A percentile compares a stretch with the other conserved stretches of the same genome.
Conservation (phyloP, 208 protist species). For the Entamoeba moshkovskii region DNA sequence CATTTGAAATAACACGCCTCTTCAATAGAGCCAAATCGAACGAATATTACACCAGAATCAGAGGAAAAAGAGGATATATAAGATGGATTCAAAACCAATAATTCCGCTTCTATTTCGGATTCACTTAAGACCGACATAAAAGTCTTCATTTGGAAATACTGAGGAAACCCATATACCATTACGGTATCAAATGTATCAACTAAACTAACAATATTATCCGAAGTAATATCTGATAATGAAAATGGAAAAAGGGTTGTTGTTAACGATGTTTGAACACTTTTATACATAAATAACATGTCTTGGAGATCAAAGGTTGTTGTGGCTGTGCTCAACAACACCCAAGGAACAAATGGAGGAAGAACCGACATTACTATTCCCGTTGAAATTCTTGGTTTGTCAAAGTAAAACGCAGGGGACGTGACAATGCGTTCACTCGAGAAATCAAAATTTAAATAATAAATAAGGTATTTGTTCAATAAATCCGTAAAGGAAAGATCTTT, state of each 20-base stretch:
- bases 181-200: not conserved
- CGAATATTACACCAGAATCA: not conserved
- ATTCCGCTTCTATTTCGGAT: not conserved
- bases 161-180: not conserved
- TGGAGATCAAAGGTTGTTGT: not conserved
- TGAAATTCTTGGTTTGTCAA: not conserved
- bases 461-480: not conserved
- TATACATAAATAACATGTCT: not conserved
- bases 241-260: not conserved
- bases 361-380: not conserved
- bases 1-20: not conserved
- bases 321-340: not conserved
- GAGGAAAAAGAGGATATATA: not conserved
- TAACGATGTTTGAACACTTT: not conserved
- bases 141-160: not conserved
- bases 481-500: not conserved
- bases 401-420: not conserved
- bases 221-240: not conserved
- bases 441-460: not conserved
- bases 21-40: not conserved
- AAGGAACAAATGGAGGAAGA: not conserved
- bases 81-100: not conserved
- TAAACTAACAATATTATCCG: not conserved
- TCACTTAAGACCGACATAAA: not conserved
- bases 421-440: not conserved